These are phyloP conservation scores for Sporothrix sp. DNA, from an alignment of 2,329 filamentous ascomycete genomes.

Conservation along the genomic window DNA sequence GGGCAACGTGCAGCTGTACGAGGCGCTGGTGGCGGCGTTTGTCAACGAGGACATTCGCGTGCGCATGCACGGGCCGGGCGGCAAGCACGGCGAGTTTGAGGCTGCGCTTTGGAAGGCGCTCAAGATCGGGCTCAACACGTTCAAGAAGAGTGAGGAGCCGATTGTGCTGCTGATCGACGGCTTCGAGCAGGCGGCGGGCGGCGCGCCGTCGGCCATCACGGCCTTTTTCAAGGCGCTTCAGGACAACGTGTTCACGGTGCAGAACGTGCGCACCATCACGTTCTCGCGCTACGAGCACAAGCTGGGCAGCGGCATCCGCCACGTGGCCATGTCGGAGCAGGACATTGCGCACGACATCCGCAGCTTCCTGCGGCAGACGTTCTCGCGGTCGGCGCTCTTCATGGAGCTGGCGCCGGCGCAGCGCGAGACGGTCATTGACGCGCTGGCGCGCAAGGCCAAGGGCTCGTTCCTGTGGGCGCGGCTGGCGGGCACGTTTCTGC, in stretches of 20 bases:
- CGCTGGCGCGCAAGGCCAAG: slow-evolving; percentile 25
- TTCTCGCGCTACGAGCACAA: slow-evolving; percentile 28
- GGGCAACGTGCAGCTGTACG: slow-evolving; percentile 28
- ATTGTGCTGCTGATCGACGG: slow-evolving; percentile 30
- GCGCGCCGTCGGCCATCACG: slow-evolving; percentile 14
- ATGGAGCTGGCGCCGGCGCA: slow-evolving; percentile 17
- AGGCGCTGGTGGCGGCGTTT: slow-evolving; percentile 24
- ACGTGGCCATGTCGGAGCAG: slow-evolving; percentile 26
- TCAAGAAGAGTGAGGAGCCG: slow-evolving; percentile 21
- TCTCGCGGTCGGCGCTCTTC: slow-evolving; percentile 18
- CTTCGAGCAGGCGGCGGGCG: slow-evolving; percentile 27
- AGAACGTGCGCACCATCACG: slow-evolving; percentile 25
- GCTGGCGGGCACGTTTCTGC: slow-evolving; percentile 24
- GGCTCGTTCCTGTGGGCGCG: slow-evolving; percentile 32
- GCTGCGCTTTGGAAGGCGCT: slow-evolving; percentile 27
- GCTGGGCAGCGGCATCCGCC: slow-evolving; percentile 24
- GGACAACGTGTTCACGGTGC: slow-evolving; percentile 22
- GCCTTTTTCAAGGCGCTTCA: slow-evolving; percentile 27
- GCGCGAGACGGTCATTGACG: slow-evolving; percentile 22
- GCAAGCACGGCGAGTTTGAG: slow-evolving; percentile 15
- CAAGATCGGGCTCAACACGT: slow-evolving; percentile 24
- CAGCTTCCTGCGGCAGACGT: slow-evolving; percentile 22
- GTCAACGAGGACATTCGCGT: background rate
- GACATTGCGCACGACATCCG: slow-evolving; percentile 28
- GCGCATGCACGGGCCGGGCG: background rate